Conservation (phyloP, 2,329 filamentous ascomycete species). For the Huntiella decipiens region DNA sequence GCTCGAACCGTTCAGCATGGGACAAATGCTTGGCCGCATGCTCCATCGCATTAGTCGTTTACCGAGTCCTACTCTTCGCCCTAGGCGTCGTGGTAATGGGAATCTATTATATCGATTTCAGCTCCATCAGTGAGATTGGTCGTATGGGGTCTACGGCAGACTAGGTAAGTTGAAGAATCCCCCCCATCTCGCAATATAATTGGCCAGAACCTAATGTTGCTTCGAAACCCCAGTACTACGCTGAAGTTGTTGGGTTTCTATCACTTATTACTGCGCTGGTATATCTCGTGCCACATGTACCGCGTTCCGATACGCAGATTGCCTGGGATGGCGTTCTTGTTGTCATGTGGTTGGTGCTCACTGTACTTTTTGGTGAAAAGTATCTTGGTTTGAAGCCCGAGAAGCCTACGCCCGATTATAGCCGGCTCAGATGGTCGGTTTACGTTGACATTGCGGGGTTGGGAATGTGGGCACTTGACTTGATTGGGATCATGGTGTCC, state of each 20-base stretch:
- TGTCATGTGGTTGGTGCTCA: conserved; percentile 9
- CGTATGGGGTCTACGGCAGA: conserved; percentile 5
- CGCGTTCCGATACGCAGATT: conserved; percentile 5
- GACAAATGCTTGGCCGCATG: not conserved
- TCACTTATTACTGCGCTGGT: conserved; percentile 7
- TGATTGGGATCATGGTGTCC: conserved; percentile 5
- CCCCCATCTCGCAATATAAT: not conserved
- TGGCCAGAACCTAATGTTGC: not conserved
- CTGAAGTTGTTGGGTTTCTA: conserved; percentile 7
- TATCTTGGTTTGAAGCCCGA: conserved; percentile 7
- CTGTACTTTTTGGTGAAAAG: conserved; percentile 5
- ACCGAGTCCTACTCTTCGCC: conserved; percentile 8
- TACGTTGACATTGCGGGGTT: conserved; percentile 8
- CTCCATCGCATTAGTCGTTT: conserved; percentile 6
- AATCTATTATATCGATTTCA: conserved; percentile 10
- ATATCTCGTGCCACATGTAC: conserved; percentile 10
- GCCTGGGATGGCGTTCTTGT: conserved; percentile 9
- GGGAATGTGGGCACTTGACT: conserved; percentile 8
- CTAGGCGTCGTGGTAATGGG: conserved; percentile 6
- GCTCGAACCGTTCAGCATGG: too few relatives aligned
- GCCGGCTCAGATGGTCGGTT: conserved; percentile 9
- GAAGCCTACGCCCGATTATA: conserved; percentile 7
- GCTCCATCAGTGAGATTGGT: not conserved
- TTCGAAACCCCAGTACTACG: conserved; percentile 3
- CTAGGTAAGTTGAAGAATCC: conserved; percentile 3